phyloP scores from a whole-genome alignment of 176 grass and related monocot species.

The Cenchrus purpureus region DNA sequence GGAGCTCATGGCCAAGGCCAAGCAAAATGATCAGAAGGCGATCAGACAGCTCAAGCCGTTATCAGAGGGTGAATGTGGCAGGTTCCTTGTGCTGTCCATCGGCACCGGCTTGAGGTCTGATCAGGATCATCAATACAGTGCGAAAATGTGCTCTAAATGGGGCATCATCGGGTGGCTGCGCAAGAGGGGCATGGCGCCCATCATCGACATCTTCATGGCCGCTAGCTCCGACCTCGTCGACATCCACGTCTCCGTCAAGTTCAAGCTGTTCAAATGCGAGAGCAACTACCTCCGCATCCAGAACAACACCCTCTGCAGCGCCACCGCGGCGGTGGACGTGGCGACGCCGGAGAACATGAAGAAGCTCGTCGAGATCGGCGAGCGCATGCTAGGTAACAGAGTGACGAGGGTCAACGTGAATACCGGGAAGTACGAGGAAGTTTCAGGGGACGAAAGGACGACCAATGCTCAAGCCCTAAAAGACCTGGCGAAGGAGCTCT shows the following conservation, averaged over 20 bases:
- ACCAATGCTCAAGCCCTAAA: conserved; percentile 38
- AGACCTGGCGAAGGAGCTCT: conserved; percentile 35
- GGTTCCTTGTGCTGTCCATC: conserved; percentile 66
- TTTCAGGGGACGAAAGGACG: not conserved
- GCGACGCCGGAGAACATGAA: conserved; percentile 43
- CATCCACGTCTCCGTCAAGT: conserved; percentile 40
- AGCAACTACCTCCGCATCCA: conserved; percentile 52
- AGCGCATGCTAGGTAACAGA: conserved; percentile 23
- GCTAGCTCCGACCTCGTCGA: conserved; percentile 51
- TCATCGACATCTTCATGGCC: conserved; percentile 47
- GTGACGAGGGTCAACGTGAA: conserved; percentile 40
- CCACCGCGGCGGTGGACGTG: conserved; percentile 12
- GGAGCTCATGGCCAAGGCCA: conserved; percentile 6
- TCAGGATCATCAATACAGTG: conserved; percentile 18
- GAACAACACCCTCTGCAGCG: conserved; percentile 5
- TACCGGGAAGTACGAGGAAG: conserved; percentile 29
- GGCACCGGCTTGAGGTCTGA: conserved; percentile 50
- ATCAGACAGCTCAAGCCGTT: not conserved
- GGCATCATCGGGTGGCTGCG: conserved; percentile 43
- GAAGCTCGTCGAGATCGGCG: conserved; percentile 15
- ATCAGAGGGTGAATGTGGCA: conserved; percentile 28
- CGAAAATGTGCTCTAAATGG: conserved; percentile 34
- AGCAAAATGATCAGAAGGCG: conserved; percentile 10
- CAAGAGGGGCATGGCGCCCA: conserved; percentile 17
- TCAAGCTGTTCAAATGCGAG: conserved; percentile 33